Conservation (phyloP, 2,329 filamentous ascomycete species). For the Monosporascus sp. region DNA sequence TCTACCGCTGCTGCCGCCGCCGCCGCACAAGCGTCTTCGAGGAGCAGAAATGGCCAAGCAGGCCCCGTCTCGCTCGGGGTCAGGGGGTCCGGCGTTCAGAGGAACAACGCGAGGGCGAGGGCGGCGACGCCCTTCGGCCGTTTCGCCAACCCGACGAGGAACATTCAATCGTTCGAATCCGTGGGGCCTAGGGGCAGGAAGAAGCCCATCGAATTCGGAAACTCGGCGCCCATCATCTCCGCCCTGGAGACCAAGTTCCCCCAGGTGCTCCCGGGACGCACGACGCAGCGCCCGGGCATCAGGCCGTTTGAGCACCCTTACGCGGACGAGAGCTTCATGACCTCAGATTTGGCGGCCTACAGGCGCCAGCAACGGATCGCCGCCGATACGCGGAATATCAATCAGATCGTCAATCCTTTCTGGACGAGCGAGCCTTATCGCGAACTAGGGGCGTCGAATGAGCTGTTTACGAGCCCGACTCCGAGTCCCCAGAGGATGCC, state of each 20-base stretch:
- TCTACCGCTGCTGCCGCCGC: not conserved
- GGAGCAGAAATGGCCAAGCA: no score
- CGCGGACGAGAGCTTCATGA: not conserved
- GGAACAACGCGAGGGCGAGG: constrained; percentile 4
- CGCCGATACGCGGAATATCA: no score
- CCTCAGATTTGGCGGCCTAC: not conserved
- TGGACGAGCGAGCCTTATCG: no score
- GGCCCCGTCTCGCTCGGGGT: no score
- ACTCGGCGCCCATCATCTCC: no score
- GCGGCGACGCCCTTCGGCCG: constrained; percentile 8
- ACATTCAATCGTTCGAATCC: constrained; percentile 2
- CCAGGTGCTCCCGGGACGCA: not conserved
- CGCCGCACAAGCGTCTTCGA: not conserved
- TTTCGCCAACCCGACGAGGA: not conserved
- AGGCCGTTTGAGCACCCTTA: not conserved
- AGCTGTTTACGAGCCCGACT: no score
- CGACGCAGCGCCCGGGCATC: not conserved
- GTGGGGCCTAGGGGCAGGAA: no score
- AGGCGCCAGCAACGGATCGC: no score
- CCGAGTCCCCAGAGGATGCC: no score
- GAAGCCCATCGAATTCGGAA: no score
- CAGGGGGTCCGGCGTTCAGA: not conserved
- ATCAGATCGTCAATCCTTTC: no score
- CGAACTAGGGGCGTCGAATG: no score
- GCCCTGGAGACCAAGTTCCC: not conserved